phyloP scores from a whole-genome alignment of 179 eudicot species.

The Beta lomatogona region DNA sequence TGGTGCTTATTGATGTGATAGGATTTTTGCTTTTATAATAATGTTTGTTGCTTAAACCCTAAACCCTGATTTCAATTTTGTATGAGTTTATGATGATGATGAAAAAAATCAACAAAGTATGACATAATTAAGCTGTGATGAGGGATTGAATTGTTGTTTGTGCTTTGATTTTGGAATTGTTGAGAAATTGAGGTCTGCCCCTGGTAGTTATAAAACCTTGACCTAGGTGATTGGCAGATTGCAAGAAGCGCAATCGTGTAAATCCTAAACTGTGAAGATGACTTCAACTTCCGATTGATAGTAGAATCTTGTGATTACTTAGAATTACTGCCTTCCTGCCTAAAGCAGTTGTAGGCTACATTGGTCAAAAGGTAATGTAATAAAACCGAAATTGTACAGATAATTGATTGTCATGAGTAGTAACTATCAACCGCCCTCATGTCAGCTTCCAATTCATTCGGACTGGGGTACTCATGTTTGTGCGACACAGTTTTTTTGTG shows the following conservation, averaged over 20 bases:
- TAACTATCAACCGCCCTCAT: background rate
- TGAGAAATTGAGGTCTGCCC: background rate
- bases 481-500: too few relatives aligned
- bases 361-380: too few relatives aligned
- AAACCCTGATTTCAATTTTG: constrained; percentile 28
- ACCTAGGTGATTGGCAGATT: background rate
- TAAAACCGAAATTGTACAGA: background rate
- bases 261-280: background rate
- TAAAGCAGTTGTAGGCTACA: background rate
- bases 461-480: too few relatives aligned
- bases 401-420: background rate
- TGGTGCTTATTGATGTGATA: background rate
- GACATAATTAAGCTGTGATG: background rate
- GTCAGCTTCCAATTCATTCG: background rate
- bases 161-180: background rate
- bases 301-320: background rate
- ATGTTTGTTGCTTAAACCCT: constrained; percentile 20
- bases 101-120: background rate
- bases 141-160: background rate
- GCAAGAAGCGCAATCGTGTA: background rate
- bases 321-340: background rate
- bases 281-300: background rate
- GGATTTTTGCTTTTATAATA: background rate
- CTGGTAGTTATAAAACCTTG: background rate
- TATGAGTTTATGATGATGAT: background rate